Percentiles rank a stretch among this genome's conserved stretches.
These are phyloP conservation scores for Ochromonas danica DNA, from an alignment of 108 stramenopile species.

Conservation along the genomic window DNA sequence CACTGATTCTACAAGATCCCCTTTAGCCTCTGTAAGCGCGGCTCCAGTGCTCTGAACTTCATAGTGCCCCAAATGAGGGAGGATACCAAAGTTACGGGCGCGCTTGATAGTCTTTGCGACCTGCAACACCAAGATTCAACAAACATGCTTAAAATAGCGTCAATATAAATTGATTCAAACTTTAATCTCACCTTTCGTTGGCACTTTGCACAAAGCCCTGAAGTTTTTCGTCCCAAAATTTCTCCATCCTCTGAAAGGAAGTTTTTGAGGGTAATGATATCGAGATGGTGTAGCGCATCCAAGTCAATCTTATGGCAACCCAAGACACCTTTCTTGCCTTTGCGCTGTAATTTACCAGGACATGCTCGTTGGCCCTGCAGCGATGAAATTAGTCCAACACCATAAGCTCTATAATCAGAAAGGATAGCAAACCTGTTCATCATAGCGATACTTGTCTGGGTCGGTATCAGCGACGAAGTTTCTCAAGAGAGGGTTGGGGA, in stretches of 20 bases:
- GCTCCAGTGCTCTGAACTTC: neutral
- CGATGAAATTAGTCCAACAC: too few species aligned
- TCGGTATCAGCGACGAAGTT: too few species aligned
- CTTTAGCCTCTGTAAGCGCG: neutral
- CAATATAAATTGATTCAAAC: neutral
- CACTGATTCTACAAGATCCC: too few species aligned
- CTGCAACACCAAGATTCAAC: neutral
- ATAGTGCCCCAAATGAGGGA: constrained; percentile 39
- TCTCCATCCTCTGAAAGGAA: constrained; percentile 28
- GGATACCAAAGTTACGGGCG: constrained; percentile 46
- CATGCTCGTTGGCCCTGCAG: neutral
- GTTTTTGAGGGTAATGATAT: neutral
- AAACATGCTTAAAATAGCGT: too few species aligned
- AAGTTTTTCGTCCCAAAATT: constrained; percentile 43
- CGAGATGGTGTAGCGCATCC: neutral
- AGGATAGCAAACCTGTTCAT: too few species aligned
- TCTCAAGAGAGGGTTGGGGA: too few species aligned
- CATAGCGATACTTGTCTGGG: too few species aligned
- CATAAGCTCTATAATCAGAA: too few species aligned
- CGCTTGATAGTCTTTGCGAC: constrained; percentile 51
- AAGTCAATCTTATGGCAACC: constrained; percentile 18
- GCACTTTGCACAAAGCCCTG: constrained; percentile 56
- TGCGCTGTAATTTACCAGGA: constrained; percentile 20
- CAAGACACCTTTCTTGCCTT: neutral
- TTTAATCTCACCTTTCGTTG: constrained; percentile 46